Evolutionary conservation across 805 yeast genomes (phyloP).

Genomic region (Saccharomycopsis microspora): DNA sequence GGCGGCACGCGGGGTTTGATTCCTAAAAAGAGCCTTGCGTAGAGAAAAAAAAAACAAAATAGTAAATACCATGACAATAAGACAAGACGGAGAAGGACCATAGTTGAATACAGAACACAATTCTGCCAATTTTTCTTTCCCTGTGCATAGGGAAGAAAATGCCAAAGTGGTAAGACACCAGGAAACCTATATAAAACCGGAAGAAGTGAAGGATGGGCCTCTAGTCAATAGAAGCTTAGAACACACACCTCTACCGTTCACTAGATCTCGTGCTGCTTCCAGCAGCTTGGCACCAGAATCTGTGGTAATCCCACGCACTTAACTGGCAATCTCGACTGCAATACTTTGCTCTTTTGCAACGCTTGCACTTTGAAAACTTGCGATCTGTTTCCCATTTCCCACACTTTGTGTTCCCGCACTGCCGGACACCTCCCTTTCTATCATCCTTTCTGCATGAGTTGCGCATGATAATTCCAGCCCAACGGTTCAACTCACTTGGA

Average conservation of each 20-base stretch:
- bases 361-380: slow-evolving; percentile 85
- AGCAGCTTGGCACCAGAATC: slow-evolving; percentile 78
- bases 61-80: background rate
- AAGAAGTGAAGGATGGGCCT: too few species aligned
- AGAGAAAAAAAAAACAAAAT: background rate
- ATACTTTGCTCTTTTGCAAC: slow-evolving; percentile 91
- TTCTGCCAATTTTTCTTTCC: too few species aligned
- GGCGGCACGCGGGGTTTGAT: too few species aligned
- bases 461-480: slow-evolving; percentile 98
- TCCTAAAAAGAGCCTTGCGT: background rate
- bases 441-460: slow-evolving; percentile 92
- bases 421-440: slow-evolving; percentile 76
- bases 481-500: slow-evolving; percentile 75
- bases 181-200: too few species aligned
- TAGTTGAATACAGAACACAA: too few species aligned
- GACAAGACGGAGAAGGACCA: too few species aligned
- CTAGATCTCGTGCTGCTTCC: slow-evolving; percentile 19
- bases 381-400: slow-evolving; percentile 91
- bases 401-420: slow-evolving; percentile 88
- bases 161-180: too few species aligned
- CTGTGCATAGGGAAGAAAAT: too few species aligned
- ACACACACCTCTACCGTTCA: background rate
- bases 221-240: background rate
- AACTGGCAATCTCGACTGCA: slow-evolving; percentile 90
- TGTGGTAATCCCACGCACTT: slow-evolving; percentile 84